These are phyloP conservation scores for Podaxis pistillaris DNA, from an alignment of 768 basidiomycete genomes.

Conservation along the genomic window DNA sequence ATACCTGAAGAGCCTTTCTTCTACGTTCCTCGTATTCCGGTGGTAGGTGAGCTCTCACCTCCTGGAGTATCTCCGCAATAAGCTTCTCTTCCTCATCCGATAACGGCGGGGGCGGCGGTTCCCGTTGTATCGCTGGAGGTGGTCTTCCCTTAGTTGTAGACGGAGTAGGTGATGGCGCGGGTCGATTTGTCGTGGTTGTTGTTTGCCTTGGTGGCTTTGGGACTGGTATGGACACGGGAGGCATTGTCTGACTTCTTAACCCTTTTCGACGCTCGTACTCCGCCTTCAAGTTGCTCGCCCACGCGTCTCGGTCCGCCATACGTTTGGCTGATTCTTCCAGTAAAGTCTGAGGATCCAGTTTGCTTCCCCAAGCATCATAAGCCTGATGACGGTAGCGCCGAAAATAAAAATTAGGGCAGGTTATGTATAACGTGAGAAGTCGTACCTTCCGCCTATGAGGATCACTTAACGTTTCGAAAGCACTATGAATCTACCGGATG, in stretches of 20 bases:
- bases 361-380: constrained; percentile 14
- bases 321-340: constrained; percentile 15
- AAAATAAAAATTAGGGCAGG: background rate
- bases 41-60: constrained; percentile 46
- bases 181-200: background rate
- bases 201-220: constrained; percentile 1
- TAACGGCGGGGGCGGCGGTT: constrained; percentile 20
- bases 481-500: constrained; percentile 52
- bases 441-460: constrained; percentile 52
- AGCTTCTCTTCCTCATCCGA: constrained; percentile 34
- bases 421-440: background rate
- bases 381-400: background rate
- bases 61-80: constrained; percentile 53
- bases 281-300: constrained; percentile 16
- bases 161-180: background rate
- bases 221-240: background rate
- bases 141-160: background rate
- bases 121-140: background rate
- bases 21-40: constrained; percentile 64
- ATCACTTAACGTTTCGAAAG: constrained; percentile 61
- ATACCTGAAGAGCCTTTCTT: constrained; percentile 49
- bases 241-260: constrained; percentile 4
- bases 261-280: constrained; percentile 13
- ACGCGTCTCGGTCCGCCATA: constrained; percentile 16
- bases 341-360: constrained; percentile 13